Base-by-base conservation (phyloP, 495 filamentous ascomycete species). In the Trichocladium uniseriatum region DNA sequence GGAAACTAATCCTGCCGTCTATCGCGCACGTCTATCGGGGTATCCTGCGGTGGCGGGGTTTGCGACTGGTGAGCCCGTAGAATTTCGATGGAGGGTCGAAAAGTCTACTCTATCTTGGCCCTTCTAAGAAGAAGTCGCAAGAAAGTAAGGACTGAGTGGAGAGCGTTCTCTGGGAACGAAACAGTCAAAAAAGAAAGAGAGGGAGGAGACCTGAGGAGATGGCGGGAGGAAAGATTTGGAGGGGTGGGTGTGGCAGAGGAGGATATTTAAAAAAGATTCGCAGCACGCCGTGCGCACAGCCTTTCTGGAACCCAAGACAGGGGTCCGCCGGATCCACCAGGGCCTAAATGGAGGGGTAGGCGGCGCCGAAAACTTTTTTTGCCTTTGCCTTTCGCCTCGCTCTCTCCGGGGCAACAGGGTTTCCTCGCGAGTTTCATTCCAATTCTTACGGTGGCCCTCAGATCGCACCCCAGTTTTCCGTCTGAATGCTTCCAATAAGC, bases 51-150 rank as follows among this genome's bases (percentile, higher is more conserved):
- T 38, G 52, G 46, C 35, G 48, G 43, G 37, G 48, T 36, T 14
- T 34, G 45, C 32, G 47, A 54, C 19, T 36, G 42, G 38, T 28
- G 55, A 64, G 63, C 59, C 61, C 49, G 61, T 60, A 62, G 61
- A 57, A 56, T 62, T 62, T 62, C 61, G 63, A 64, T 64, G 58
- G 63, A 66, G 61, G 44, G 59, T 66, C 63, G 63, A 66, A 66
- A 64, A 38, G 43, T 55, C 53, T 64, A 62, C 63, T 64, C 63
- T 64, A 66, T 62, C 45, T 44, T 64, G 63, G 63, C 63, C 48
- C 62, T 59, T 60, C 53, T 54, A 55, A 13, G 37, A 45, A 55
- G 52, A 59, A 55, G 50, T 48, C 49, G 39, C 47, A 56, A 51
- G 48, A 58, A 56, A 48, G 45, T 21, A 52, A 65, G 50, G 62